A percentile compares a stretch with the other conserved stretches of the same genome.
These are phyloP conservation scores for Psilocybe cubensis DNA, from an alignment of 768 basidiomycete genomes.

Conservation along the genomic window DNA sequence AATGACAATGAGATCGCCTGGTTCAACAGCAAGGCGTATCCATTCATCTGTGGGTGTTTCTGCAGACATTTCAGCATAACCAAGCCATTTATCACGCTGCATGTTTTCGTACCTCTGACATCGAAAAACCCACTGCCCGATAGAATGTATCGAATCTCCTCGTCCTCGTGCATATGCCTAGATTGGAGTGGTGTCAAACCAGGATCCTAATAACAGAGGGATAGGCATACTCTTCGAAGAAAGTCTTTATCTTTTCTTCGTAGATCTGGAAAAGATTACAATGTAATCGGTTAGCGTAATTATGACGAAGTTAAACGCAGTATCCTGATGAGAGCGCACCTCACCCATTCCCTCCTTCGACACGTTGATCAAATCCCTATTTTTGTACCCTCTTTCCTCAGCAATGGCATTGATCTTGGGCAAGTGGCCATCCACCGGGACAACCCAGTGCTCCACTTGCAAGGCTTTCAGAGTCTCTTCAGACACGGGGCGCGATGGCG, in stretches of 20 bases:
- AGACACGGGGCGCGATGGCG: slow-evolving; percentile 56
- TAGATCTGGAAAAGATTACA: slow-evolving; percentile 44
- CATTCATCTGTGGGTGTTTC: slow-evolving; percentile 71
- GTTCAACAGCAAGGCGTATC: slow-evolving; percentile 77
- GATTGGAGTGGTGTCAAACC: background rate
- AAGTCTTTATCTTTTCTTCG: slow-evolving; percentile 79
- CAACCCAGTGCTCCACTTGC: slow-evolving; percentile 69
- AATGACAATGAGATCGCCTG: slow-evolving; percentile 85
- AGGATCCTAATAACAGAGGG: background rate
- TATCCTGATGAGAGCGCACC: slow-evolving; percentile 29
- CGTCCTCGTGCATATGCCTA: slow-evolving; percentile 95
- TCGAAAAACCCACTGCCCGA: slow-evolving; percentile 93
- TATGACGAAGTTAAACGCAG: background rate
- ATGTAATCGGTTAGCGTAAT: background rate
- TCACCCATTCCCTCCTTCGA: slow-evolving; percentile 83
- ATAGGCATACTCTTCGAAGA: slow-evolving; percentile 78
- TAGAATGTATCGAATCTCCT: slow-evolving; percentile 91
- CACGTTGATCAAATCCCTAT: slow-evolving; percentile 79
- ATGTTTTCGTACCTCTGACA: slow-evolving; percentile 64
- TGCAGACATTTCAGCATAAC: slow-evolving; percentile 27
- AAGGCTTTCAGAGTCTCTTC: slow-evolving; percentile 51
- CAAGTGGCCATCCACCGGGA: slow-evolving; percentile 66
- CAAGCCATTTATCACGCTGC: background rate
- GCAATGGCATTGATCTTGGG: slow-evolving; percentile 65
- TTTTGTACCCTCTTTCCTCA: slow-evolving; percentile 75